These are phyloP conservation scores for Sophora flavescens DNA, from an alignment of 306 rosid genomes.

Conservation along the genomic window DNA sequence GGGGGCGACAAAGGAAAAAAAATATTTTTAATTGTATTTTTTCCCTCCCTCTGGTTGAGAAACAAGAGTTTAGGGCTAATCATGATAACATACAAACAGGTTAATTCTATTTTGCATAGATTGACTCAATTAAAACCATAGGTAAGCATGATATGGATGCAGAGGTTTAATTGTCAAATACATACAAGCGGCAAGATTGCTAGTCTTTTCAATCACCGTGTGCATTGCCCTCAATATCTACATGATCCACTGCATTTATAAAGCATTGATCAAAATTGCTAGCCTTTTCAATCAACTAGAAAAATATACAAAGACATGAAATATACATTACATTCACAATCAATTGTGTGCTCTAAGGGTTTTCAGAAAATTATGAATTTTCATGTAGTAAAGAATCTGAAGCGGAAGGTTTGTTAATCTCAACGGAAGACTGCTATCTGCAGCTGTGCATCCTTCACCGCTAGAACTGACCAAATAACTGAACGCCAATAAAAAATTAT, in stretches of 20 bases:
- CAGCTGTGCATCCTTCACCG: slow-evolving; percentile 73
- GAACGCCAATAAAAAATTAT: slow-evolving; percentile 82
- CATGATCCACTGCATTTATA: slow-evolving; percentile 82
- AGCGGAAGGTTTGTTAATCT: slow-evolving; percentile 61
- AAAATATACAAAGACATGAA: slow-evolving; percentile 36
- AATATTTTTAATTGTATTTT: background rate
- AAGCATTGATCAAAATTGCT: slow-evolving; percentile 35
- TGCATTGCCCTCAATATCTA: slow-evolving; percentile 79
- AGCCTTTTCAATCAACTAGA: slow-evolving; percentile 37
- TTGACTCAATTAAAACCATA: slow-evolving; percentile 28
- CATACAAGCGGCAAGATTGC: slow-evolving; percentile 37
- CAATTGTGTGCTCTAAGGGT: slow-evolving; percentile 84
- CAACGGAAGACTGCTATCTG: slow-evolving; percentile 78
- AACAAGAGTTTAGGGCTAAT: background rate
- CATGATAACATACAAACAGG: slow-evolving; percentile 39
- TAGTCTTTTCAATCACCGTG: slow-evolving; percentile 55
- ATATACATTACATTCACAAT: slow-evolving; percentile 78
- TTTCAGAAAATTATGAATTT: slow-evolving; percentile 68
- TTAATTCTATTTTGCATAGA: slow-evolving; percentile 21
- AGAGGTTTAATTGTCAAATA: slow-evolving; percentile 30
- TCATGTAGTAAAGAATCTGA: slow-evolving; percentile 70
- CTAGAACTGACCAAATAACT: slow-evolving; percentile 83
- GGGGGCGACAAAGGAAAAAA: background rate
- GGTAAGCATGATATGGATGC: slow-evolving; percentile 10
- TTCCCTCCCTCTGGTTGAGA: background rate